Conservation (phyloP, 2,329 filamentous ascomycete species). For the Fusarium sulawesiense region DNA sequence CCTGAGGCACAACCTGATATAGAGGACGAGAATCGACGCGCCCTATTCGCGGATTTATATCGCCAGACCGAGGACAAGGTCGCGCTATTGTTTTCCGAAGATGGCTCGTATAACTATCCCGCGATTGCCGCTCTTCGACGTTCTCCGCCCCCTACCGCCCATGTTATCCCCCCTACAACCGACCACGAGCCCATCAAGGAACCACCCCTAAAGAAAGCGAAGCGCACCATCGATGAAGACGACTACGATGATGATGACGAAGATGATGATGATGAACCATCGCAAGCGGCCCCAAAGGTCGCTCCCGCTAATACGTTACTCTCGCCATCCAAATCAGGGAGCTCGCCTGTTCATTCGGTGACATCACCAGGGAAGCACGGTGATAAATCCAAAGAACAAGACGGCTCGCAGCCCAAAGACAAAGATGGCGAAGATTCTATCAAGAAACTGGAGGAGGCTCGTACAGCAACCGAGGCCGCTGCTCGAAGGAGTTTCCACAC, state of each 20-base stretch:
- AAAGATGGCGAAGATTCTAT: slow-evolving; percentile 88
- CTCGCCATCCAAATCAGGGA: slow-evolving; percentile 77
- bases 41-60: slow-evolving; percentile 82
- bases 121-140: slow-evolving; percentile 66
- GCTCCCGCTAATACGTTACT: slow-evolving; percentile 68
- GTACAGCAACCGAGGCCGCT: slow-evolving; percentile 88
- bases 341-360: slow-evolving; percentile 71
- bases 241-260: slow-evolving; percentile 90
- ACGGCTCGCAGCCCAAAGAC: slow-evolving; percentile 62
- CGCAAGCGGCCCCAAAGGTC: slow-evolving; percentile 64
- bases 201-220: slow-evolving; percentile 77
- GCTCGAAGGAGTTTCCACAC: slow-evolving; percentile 93
- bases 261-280: slow-evolving; percentile 69
- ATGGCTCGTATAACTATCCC: slow-evolving; percentile 63
- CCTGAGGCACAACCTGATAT: slow-evolving; percentile 70
- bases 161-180: slow-evolving; percentile 65
- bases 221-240: slow-evolving; percentile 83
- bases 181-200: slow-evolving; percentile 69
- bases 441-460: slow-evolving; percentile 91
- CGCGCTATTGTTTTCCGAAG: slow-evolving; percentile 75
- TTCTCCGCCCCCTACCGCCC: slow-evolving; percentile 52
- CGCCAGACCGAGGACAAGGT: slow-evolving; percentile 81
- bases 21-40: slow-evolving; percentile 77
- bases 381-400: slow-evolving; percentile 64
- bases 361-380: slow-evolving; percentile 69